Base-by-base conservation (phyloP, 768 basidiomycete genomes). In the Tricholoma saponaceum region DNA sequence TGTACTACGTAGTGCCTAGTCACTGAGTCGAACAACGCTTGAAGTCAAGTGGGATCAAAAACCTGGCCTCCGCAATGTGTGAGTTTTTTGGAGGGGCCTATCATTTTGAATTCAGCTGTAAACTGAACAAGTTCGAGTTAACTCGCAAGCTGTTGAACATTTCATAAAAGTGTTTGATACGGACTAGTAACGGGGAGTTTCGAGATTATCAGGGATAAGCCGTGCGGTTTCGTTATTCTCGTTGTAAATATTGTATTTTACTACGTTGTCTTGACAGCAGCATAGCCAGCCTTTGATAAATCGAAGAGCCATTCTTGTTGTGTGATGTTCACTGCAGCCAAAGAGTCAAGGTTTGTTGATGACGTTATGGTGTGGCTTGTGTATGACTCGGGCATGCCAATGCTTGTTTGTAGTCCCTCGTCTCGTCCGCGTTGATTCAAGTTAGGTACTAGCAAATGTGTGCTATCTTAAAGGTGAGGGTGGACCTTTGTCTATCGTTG, bases 171-270 rank as follows among this genome's bases (percentile, higher is more conserved):
- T n/a, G n/a, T n/a, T n/a, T n/a, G 44, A 47, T 22, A 47, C 13
- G 26, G 25, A 20, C 22, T 56, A 56, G 3, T 26, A 13, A 23
- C 16, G 12, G 44, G 10, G n/a, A n/a, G n/a, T n/a, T n/a, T 56
- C 55, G 30, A 56, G 25, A 37, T 50, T 25, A 33, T 56, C 55
- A 14, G 55, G 55, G 13, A 56, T 51, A 26, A 56, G 55, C 23
- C 47, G 47, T 13, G 47, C 12, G 1, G 12, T 50, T 37, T 56
- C 55, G 23, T 33, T 22, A 18, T 26, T 14, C 26, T 56, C 47
- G 4, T 56, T 37, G 18, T 26, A 37, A 6, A 49, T 30, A 47
- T 51, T 26, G 20, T 50, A 30, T 6, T n/a, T 16, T 20, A 51
- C 55, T 25, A 39, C 18, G 18, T 49, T 16, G 28, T 50, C n/a